These are phyloP conservation scores for Penicillium palitans DNA, from an alignment of 2,329 filamentous ascomycete genomes.

Conservation along the genomic window DNA sequence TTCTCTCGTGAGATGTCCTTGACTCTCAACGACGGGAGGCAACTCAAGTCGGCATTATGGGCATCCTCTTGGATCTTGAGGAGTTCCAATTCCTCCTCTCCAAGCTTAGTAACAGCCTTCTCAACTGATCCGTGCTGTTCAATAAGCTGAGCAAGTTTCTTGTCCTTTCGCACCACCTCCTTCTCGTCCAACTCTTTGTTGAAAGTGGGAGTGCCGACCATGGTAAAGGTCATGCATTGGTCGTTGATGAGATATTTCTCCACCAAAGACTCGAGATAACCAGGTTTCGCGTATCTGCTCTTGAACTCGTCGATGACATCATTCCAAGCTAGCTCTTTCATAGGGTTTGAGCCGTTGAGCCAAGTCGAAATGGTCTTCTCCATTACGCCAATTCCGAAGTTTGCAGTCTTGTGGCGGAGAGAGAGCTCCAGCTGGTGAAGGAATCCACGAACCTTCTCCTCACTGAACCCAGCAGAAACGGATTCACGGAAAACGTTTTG, in stretches of 20 bases:
- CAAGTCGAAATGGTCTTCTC: constrained; percentile 86
- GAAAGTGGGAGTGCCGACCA: constrained; percentile 80
- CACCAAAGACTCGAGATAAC: constrained; percentile 80
- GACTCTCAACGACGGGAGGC: constrained; percentile 82
- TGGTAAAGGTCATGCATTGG: constrained; percentile 86
- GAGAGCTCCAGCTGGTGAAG: constrained; percentile 92
- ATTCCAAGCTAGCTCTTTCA: constrained; percentile 89
- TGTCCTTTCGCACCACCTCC: constrained; percentile 71
- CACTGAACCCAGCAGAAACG: constrained; percentile 76
- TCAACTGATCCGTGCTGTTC: constrained; percentile 68
- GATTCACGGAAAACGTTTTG: constrained; percentile 70
- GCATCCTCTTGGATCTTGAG: constrained; percentile 81
- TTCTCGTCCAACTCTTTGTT: constrained; percentile 72
- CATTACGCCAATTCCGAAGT: constrained; percentile 88
- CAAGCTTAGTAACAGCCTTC: constrained; percentile 69
- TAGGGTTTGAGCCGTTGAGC: constrained; percentile 94
- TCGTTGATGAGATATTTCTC: constrained; percentile 90
- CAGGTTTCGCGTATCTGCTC: constrained; percentile 68
- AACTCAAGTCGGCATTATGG: constrained; percentile 80
- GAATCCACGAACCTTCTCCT: constrained; percentile 87
- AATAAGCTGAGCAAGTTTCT: constrained; percentile 71
- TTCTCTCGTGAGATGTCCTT: constrained; percentile 81
- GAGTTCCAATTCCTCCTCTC: constrained; percentile 75
- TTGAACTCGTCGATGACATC: constrained; percentile 84
- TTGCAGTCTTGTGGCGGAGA: constrained; percentile 93